phyloP scores from a whole-genome alignment of 208 protist genomes.

The Acanthamoeba royreba region DNA sequence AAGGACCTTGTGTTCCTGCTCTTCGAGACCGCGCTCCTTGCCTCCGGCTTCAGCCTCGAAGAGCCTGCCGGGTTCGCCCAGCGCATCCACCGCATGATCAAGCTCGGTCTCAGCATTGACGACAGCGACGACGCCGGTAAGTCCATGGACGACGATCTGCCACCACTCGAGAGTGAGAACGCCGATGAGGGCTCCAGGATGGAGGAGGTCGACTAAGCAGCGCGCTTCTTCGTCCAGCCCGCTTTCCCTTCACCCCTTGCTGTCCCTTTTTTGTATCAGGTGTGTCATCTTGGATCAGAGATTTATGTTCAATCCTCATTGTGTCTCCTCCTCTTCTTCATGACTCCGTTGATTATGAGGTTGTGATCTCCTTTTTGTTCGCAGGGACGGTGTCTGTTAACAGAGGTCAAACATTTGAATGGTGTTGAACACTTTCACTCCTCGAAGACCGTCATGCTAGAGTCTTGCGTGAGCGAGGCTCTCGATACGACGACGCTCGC shows the following conservation, averaged over 20 bases:
- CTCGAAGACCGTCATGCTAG: no score
- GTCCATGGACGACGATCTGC: conserved; percentile 69
- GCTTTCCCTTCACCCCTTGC: no score
- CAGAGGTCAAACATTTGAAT: no score
- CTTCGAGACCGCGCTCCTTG: conserved; percentile 97
- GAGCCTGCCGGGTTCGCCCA: conserved; percentile 91
- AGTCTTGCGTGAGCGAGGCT: no score
- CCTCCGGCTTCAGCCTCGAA: conserved; percentile 97
- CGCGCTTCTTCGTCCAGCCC: neutral
- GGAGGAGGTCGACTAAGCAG: conserved; percentile 92
- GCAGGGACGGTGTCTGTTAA: no score
- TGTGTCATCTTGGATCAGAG: no score
- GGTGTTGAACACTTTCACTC: no score
- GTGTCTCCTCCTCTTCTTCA: no score
- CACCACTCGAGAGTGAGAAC: conserved; percentile 78
- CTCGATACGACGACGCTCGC: neutral
- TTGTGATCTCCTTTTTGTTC: no score
- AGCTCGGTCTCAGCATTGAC: conserved; percentile 93
- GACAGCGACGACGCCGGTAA: conserved; percentile 72
- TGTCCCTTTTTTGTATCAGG: no score
- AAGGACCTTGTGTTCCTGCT: conserved; percentile 98
- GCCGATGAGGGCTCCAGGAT: conserved; percentile 82
- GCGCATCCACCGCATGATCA: conserved; percentile 98
- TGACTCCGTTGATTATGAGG: no score
- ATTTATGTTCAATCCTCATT: no score